Conservation (phyloP, 2,329 filamentous ascomycete species). For the Pestalotiopsis sp. region DNA sequence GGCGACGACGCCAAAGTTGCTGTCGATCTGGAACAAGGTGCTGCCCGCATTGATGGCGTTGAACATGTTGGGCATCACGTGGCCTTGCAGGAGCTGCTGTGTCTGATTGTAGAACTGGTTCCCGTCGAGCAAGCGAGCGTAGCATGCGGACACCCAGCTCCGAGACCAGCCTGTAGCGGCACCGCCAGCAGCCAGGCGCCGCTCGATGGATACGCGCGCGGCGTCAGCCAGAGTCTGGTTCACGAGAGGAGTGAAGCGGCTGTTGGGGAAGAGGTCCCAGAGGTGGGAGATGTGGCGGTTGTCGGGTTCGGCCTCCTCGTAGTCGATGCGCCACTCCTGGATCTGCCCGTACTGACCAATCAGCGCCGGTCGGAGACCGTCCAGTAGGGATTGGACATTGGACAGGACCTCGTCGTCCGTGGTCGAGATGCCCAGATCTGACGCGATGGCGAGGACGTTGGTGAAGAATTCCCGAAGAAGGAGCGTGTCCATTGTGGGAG, state of each 20-base stretch:
- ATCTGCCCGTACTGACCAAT: conserved; percentile 14
- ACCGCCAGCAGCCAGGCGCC: conserved; percentile 36
- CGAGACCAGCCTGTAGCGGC: conserved; percentile 51
- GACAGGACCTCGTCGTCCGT: conserved; percentile 4
- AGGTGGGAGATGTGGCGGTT: conserved; percentile 49
- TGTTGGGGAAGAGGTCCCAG: conserved; percentile 44
- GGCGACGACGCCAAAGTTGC: conserved; percentile 49
- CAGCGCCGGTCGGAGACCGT: conserved; percentile 22
- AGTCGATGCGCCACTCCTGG: conserved; percentile 15
- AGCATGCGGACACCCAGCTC: conserved; percentile 47
- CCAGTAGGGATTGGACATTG: conserved; percentile 17
- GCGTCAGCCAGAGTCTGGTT: conserved; percentile 25
- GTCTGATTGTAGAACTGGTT: conserved; percentile 7
- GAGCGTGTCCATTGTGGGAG: conserved; percentile 40
- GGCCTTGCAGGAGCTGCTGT: neutral
- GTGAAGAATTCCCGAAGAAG: conserved; percentile 38
- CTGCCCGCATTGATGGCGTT: conserved; percentile 35
- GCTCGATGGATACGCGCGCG: conserved; percentile 2
- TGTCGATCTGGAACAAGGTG: conserved; percentile 50
- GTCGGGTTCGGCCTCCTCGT: conserved; percentile 38
- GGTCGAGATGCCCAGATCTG: conserved; percentile 16
- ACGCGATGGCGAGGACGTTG: conserved; percentile 22
- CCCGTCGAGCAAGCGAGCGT: conserved; percentile 13
- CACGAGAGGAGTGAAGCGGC: conserved; percentile 36
- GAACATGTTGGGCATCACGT: conserved; percentile 12